Conservation (phyloP, 129 eudicot genomes). For the sunflower (Helianthus annuus) region HanXRQr2.0-SUNRISE NC_035438.2:31054285-31054784, state of each 20-base stretch:
- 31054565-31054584: constrained; percentile 73
- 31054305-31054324: background rate
- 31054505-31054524: constrained; percentile 82
- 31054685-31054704: constrained; percentile 74
- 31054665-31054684: constrained; percentile 51
- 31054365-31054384: constrained; percentile 75
- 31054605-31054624: constrained; percentile 88
- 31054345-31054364: constrained; percentile 94
- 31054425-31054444: constrained; percentile 44
- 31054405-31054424: constrained; percentile 78
- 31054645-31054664: constrained; percentile 65
- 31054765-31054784: no score
- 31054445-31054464: constrained; percentile 5
- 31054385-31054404: constrained; percentile 98
- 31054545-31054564: constrained; percentile 72
- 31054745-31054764: no score
- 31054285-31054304: background rate
- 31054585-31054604: constrained; percentile 76
- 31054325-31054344: constrained; percentile 51
- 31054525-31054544: constrained; percentile 39
- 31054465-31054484: background rate
- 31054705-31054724: constrained; percentile 51
- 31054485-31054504: constrained; percentile 41
- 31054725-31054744: no score
- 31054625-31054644: constrained; percentile 64